Percentiles rank a stretch among this genome's conserved stretches.
Evolutionary conservation across 75 land plant genomes (phyloP).

Genomic region (Azolla pinnata): DNA sequence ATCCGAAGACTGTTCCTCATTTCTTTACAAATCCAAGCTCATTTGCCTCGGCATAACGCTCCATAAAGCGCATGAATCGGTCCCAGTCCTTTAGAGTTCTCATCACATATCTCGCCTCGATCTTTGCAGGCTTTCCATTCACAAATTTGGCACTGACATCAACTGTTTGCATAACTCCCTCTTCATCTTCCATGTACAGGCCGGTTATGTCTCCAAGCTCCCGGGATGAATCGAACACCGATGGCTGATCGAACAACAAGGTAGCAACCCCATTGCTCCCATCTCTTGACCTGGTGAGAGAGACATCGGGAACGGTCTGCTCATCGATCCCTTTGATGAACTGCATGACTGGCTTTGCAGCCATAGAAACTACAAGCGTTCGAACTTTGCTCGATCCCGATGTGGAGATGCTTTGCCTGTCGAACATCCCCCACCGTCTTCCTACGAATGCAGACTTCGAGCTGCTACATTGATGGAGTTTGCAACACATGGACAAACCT

Average conservation of each 20-base stretch:
- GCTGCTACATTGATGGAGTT: constrained; percentile 3
- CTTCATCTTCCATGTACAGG: constrained; percentile 94
- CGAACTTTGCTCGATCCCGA: neutral
- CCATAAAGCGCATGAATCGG: constrained; percentile 99
- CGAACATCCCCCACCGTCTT: neutral
- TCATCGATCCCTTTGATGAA: constrained; percentile 90
- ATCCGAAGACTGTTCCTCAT: no score
- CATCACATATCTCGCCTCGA: constrained; percentile 89
- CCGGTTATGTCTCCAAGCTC: constrained; percentile 97
- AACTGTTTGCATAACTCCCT: constrained; percentile 75
- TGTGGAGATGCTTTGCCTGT: neutral
- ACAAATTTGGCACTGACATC: constrained; percentile 96
- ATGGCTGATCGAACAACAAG: constrained; percentile 77
- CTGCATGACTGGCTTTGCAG: constrained; percentile 72
- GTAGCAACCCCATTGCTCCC: constrained; percentile 85
- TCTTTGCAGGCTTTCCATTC: constrained; percentile 78
- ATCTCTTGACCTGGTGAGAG: constrained; percentile 76
- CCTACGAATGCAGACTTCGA: neutral
- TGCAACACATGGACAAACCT: neutral
- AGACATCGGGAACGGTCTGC: constrained; percentile 76
- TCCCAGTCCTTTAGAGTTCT: constrained; percentile 73
- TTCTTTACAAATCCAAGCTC: constrained; percentile 89
- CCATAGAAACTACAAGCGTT: constrained; percentile 35
- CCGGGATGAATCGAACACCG: constrained; percentile 86
- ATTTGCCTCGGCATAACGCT: constrained; percentile 78